These are phyloP conservation scores for Crithidia sp. DNA, from an alignment of 208 protist genomes.

Conservation along the genomic window DNA sequence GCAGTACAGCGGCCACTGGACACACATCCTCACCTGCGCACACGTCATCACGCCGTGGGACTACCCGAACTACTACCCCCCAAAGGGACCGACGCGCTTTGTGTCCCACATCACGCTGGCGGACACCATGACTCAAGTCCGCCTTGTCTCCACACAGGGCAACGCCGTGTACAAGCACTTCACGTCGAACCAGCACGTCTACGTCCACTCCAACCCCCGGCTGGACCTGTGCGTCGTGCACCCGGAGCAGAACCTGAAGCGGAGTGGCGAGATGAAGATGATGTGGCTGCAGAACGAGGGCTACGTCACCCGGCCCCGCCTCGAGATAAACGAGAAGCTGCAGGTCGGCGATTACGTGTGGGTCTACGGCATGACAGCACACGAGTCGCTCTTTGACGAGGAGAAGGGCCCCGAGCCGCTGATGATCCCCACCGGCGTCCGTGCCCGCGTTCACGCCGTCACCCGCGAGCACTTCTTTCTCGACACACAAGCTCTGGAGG, in stretches of 20 bases:
- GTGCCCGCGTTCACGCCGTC: conserved; percentile 73
- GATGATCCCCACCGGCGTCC: conserved; percentile 90
- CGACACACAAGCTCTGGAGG: conserved; percentile 80
- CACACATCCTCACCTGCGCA: conserved; percentile 88
- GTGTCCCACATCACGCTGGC: conserved; percentile 87
- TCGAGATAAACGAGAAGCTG: conserved; percentile 78
- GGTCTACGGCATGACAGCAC: conserved; percentile 90
- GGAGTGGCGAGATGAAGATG: conserved; percentile 92
- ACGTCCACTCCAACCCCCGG: conserved; percentile 85
- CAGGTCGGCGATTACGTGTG: conserved; percentile 87
- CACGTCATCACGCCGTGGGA: conserved; percentile 92
- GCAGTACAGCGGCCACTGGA: conserved; percentile 90
- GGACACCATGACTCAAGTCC: conserved; percentile 89
- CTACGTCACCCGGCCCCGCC: conserved; percentile 74
- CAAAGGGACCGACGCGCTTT: conserved; percentile 81
- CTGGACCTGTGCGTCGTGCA: conserved; percentile 90
- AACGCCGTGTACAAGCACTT: conserved; percentile 89
- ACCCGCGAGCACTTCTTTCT: conserved; percentile 92
- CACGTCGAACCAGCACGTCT: conserved; percentile 91
- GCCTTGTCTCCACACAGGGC: conserved; percentile 80
- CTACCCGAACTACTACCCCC: conserved; percentile 91
- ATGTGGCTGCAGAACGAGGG: conserved; percentile 94
- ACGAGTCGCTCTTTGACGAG: conserved; percentile 90
- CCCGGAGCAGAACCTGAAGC: conserved; percentile 87
- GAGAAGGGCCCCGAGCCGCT: conserved; percentile 85